A percentile compares a stretch with the other conserved stretches of the same genome.
These are phyloP conservation scores for Evernia prunastri DNA, from an alignment of 495 filamentous ascomycete species.

Conservation along the genomic window DNA sequence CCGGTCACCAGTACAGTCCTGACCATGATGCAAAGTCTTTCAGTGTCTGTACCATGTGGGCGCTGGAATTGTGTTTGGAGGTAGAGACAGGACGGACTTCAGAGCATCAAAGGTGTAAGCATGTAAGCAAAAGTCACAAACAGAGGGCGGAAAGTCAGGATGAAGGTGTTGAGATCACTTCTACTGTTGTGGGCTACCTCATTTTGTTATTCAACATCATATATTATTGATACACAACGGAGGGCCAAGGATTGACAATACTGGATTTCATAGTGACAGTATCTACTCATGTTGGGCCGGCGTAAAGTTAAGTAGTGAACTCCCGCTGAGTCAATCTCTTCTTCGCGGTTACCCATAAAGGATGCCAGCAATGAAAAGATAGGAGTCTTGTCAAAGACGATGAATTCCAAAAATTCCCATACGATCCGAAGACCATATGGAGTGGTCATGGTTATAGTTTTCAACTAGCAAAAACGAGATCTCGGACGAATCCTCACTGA, in stretches of 20 bases:
- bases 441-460: constrained; percentile 50
- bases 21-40: constrained; percentile 37
- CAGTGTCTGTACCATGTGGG: neutral
- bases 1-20: constrained; percentile 74
- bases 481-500: constrained; percentile 53
- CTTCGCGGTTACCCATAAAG: constrained; percentile 31
- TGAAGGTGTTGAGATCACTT: too few species aligned
- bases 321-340: constrained; percentile 26
- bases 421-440: constrained; percentile 42
- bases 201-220: too few species aligned
- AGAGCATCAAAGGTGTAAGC: neutral
- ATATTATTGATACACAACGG: too few species aligned
- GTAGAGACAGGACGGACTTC: neutral
- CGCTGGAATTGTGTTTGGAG: neutral
- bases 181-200: too few species aligned
- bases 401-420: constrained; percentile 41
- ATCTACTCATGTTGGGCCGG: neutral
- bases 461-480: constrained; percentile 53
- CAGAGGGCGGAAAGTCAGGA: too few species aligned
- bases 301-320: neutral
- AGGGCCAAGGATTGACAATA: neutral
- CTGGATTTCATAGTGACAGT: neutral
- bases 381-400: constrained; percentile 2
- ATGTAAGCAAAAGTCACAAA: too few species aligned
- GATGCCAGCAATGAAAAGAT: constrained; percentile 35